Percentiles rank a stretch among this genome's conserved stretches.
phyloP scores from a whole-genome alignment of 192 early-diverging fungal genomes.

The Cladochytrium replicatum region DNA sequence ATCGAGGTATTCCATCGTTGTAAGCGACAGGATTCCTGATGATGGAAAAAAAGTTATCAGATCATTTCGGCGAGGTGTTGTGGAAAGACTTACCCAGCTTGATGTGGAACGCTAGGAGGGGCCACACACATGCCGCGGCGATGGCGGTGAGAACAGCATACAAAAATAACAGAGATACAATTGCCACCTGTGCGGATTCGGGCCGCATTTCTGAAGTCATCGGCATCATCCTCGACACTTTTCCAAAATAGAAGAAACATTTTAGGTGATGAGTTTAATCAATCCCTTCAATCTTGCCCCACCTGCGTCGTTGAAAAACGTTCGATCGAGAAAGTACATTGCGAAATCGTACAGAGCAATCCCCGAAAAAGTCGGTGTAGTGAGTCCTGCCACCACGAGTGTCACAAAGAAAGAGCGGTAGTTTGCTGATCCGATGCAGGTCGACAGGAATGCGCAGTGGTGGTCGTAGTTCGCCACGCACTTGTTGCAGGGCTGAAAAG shows the following conservation, averaged over 20 bases:
- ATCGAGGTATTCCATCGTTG: not conserved
- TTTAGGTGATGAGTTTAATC: too few species aligned
- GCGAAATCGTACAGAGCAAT: constrained; percentile 17
- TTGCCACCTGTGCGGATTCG: not conserved
- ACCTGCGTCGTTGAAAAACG: constrained; percentile 1
- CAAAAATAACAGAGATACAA: not conserved
- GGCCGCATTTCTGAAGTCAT: not conserved
- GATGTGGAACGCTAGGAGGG: not conserved
- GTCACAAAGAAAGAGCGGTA: constrained; percentile 27
- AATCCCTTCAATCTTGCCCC: too few species aligned
- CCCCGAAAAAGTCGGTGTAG: constrained; percentile 3
- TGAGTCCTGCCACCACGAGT: constrained; percentile 9
- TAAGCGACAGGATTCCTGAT: not conserved
- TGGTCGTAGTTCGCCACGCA: constrained; percentile 41
- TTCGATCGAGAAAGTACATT: constrained; percentile 20
- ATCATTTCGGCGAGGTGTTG: too few species aligned
- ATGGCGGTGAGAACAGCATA: not conserved
- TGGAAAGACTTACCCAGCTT: too few species aligned
- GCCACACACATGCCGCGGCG: not conserved
- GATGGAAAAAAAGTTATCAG: too few species aligned
- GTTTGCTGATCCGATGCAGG: constrained; percentile 35
- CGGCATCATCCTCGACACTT: not conserved
- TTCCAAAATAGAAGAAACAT: not conserved
- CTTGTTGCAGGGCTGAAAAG: constrained; percentile 40
- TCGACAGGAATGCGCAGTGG: constrained; percentile 36